Evolutionary conservation across 768 basidiomycete species (phyloP), one percentile per base, ranked within the genome.

Genomic region (Mrakia hoshinonis): DNA sequence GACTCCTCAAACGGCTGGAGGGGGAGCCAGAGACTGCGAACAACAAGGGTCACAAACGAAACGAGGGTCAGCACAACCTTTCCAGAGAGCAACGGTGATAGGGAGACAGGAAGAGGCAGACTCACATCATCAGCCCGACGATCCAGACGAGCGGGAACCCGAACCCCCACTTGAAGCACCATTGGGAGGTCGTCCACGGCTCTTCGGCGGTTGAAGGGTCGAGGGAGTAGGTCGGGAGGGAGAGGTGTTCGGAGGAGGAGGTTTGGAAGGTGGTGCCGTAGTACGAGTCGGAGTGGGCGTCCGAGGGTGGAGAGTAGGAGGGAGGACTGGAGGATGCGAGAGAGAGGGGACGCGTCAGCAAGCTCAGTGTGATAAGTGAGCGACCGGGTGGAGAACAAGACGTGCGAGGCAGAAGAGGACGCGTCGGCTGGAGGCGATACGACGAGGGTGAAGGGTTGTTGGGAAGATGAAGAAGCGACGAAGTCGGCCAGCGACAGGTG

Each of bases 121-220:
- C 51, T 52, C 51, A 52, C 51, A 52, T 29, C n/a, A 52, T 10
- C 2, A 52, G n/a, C 20, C 51, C 51, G 9, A n/a, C 51, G 4
- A 52, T 4, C 51, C 51, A 52, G 29, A 52, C n/a, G n/a, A 52
- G 15, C 7, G 51, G 51, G 2, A 52, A 13, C 51, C 10, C 2
- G n/a, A 52, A 52, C 51, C 51, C 51, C 51, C 51, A 52, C 51
- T 52, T n/a, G n/a, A 52, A 52, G 51, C 51, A 52, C 51, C 51
- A 52, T 29, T 52, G n/a, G n/a, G 51, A n/a, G 10, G 51, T 52
- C 7, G 51, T 52, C n/a, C n/a, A 52, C 9, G 51, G 51, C n/a
- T 52, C 51, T 18, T 52, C 51, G n/a, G 13, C 2, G n/a, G 51
- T 24, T 11, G 51, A 26, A 4, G 51, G 29, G 2, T n/a, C 51